A percentile compares a stretch with the other conserved stretches of the same genome.
phyloP scores from a whole-genome alignment of 1,284 basidiomycete species.

The Cutaneotrichosporon daszewskae region DNA sequence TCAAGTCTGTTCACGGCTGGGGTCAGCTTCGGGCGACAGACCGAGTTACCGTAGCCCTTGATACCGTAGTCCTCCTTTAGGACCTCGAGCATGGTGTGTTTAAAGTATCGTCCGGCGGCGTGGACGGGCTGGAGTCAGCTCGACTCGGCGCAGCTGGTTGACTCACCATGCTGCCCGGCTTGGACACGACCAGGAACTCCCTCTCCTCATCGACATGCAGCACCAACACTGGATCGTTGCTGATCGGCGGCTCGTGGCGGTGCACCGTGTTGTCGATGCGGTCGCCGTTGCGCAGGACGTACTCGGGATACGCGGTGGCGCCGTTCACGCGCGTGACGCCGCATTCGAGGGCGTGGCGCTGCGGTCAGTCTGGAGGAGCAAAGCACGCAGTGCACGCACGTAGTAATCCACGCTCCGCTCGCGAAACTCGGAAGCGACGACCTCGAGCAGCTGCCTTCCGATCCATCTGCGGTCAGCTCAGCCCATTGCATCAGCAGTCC shows the following conservation, averaged over 20 bases:
- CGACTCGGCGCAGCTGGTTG: not conserved
- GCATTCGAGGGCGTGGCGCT: conserved; percentile 87
- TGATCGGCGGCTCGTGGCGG: conserved; percentile 92
- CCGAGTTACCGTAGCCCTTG: conserved; percentile 48
- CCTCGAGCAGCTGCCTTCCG: conserved; percentile 56
- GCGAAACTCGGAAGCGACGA: conserved; percentile 82
- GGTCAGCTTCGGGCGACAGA: conserved; percentile 1
- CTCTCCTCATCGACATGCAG: conserved; percentile 69
- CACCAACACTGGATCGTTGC: conserved; percentile 76
- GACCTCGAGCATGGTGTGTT: conserved; percentile 82
- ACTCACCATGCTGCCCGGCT: conserved; percentile 86
- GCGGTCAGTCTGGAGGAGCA: not conserved
- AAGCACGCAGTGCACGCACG: too few species aligned
- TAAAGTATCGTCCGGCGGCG: conserved; percentile 78
- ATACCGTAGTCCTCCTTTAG: conserved; percentile 79
- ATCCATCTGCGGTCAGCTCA: too few species aligned
- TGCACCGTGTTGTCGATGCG: conserved; percentile 89
- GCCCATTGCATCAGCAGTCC: too few species aligned
- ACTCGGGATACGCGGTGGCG: conserved; percentile 68
- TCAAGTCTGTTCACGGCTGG: conserved; percentile 91
- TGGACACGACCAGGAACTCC: conserved; percentile 85
- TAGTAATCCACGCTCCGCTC: conserved; percentile 89
- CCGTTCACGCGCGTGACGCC: conserved; percentile 94
- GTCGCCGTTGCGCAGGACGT: conserved; percentile 80
- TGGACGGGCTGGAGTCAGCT: conserved; percentile 65